These are phyloP conservation scores for Jamesozyma spencerorum DNA, from an alignment of 805 yeast species.

Conservation along the genomic window DNA sequence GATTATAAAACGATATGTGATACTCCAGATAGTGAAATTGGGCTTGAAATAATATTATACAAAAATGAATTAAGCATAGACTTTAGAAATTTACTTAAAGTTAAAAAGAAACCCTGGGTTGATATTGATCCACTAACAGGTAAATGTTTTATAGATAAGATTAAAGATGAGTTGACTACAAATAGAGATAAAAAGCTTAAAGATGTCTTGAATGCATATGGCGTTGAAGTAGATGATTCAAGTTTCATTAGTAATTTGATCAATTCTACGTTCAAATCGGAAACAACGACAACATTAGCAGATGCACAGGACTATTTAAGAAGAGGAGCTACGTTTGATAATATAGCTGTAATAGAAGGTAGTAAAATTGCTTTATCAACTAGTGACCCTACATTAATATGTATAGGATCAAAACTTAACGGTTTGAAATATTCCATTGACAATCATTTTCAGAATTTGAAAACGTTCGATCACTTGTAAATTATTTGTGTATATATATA, in stretches of 20 bases:
- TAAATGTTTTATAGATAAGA: conserved; percentile 46
- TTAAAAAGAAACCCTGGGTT: conserved; percentile 55
- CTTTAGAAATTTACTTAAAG: conserved; percentile 39
- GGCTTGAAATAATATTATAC: conserved; percentile 48
- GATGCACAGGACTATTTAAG: conserved; percentile 50
- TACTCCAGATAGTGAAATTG: conserved; percentile 29
- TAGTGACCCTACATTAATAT: conserved; percentile 57
- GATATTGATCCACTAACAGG: conserved; percentile 37
- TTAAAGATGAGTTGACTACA: conserved; percentile 45
- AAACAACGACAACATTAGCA: conserved; percentile 22
- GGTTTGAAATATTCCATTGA: conserved; percentile 37
- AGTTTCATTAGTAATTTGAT: conserved; percentile 25
- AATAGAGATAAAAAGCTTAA: conserved; percentile 34
- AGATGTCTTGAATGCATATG: conserved; percentile 34
- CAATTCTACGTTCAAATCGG: conserved; percentile 28
- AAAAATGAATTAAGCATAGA: conserved; percentile 59
- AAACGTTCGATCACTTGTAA: not conserved
- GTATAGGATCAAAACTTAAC: conserved; percentile 54
- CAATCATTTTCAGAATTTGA: conserved; percentile 3
- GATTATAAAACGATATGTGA: conserved; percentile 21
- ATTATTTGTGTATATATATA: not conserved
- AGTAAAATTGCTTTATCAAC: conserved; percentile 51
- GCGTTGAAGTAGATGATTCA: conserved; percentile 26
- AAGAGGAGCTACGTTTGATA: conserved; percentile 50
- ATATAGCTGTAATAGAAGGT: conserved; percentile 49